Base-by-base conservation (phyloP, 441 rosid species). In the Gossypium lobatum region DNA sequence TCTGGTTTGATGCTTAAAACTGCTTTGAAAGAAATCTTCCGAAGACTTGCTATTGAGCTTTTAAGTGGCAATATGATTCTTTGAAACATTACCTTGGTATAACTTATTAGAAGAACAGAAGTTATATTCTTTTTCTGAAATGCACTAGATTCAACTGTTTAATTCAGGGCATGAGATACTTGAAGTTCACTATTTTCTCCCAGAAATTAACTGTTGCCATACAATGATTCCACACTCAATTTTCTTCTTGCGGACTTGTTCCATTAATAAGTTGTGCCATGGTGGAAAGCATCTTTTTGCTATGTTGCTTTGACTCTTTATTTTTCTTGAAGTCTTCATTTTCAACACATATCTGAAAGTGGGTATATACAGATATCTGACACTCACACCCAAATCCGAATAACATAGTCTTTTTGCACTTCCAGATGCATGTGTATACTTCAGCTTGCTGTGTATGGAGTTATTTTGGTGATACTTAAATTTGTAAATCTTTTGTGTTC, bases 1-100 rank as follows among this genome's bases (percentile, higher is more conserved):
- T 25, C 3, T 73, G 66, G 70, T 75, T 73, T 39, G 53, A 72
- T 37, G 62, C 58, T 70, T 77, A 54, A 77, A 66, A 48, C 20
- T 46, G 57, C 17, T 8, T 21, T 65, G 18, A 64, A 11, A 42
- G 31, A 64, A 18, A 10, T 18, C 69, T 18, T 18, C 26, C 2
- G 2, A 65, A 45, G 52, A 34, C 70, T 45, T 45, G 18, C 55
- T 45, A 65, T 65, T 21, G 21, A 46, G 21, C 39, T 66, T 42
- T 66, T 66, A 66, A 42, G 34, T 66, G 9, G 21, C 34, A 65
- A 11, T 13, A 65, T 13, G 31, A 2, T 5, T 64, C 14, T 18
- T 7, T 2, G 20, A 0, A 37, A 66, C 9, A 6, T 2, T 66
- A 46, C 8, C 55, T 6, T 50, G 23, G 72, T 8, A 6, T 11